Percentiles rank a stretch among this genome's conserved stretches.
Conservation (phyloP, 768 basidiomycete species). For the Tricholoma bakamatsutake region DNA sequence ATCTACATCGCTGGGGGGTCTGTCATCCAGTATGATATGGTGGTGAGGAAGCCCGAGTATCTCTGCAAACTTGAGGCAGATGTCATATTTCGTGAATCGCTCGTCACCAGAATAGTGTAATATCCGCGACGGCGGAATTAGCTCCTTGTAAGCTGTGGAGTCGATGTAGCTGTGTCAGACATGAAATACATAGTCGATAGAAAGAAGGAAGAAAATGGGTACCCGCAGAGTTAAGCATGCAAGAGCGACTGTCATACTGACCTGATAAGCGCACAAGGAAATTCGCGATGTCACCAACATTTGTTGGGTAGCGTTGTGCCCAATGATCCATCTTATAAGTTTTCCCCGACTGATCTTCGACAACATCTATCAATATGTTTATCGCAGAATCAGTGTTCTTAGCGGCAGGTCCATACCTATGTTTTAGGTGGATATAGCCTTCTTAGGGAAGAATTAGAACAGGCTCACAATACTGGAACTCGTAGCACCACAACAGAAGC, state of each 20-base stretch:
- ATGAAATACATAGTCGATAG: background rate
- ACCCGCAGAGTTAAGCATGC: background rate
- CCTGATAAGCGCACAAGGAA: conserved; percentile 77
- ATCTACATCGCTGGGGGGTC: conserved; percentile 55
- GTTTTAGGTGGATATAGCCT: background rate
- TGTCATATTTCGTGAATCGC: conserved; percentile 90
- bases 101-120: conserved; percentile 83
- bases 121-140: conserved; percentile 51
- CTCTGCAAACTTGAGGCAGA: conserved; percentile 73
- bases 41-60: conserved; percentile 63
- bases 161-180: background rate
- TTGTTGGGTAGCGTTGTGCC: conserved; percentile 89
- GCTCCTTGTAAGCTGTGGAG: conserved; percentile 25
- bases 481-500: conserved; percentile 68
- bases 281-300: conserved; percentile 78
- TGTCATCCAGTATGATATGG: conserved; percentile 71
- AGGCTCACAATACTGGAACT: conserved; percentile 79
- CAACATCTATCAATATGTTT: conserved; percentile 83
- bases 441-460: background rate
- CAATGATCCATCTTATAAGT: conserved; percentile 94
- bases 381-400: conserved; percentile 86
- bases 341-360: conserved; percentile 83
- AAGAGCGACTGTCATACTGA: conserved; percentile 19
- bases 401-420: conserved; percentile 81
- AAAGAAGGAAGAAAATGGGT: background rate